Conservation (phyloP, 495 filamentous ascomycete genomes). For the Talaromyces adpressus region DNA sequence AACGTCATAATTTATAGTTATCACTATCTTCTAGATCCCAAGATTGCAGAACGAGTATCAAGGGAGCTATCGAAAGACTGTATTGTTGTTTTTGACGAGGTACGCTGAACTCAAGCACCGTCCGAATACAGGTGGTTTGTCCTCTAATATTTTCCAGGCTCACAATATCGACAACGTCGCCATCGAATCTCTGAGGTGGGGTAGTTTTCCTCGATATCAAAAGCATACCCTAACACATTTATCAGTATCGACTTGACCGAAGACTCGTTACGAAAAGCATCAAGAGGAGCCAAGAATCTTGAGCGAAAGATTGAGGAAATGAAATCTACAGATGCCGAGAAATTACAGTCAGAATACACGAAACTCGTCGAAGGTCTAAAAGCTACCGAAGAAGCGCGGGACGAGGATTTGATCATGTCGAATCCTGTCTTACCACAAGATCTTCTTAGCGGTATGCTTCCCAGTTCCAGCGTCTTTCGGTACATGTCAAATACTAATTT, state of each 20-base stretch:
- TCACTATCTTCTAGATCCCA: constrained; percentile 95
- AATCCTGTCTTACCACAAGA: constrained; percentile 56
- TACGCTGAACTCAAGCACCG: constrained; percentile 80
- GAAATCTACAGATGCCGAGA: constrained; percentile 84
- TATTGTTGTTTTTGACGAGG: constrained; percentile 96
- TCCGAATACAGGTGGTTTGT: constrained; percentile 85
- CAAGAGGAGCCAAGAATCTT: constrained; percentile 80
- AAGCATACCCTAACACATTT: neutral
- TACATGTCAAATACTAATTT: neutral
- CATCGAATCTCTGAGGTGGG: constrained; percentile 63
- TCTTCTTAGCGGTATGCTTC: constrained; percentile 16
- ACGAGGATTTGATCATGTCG: constrained; percentile 94
- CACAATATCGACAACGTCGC: constrained; percentile 99
- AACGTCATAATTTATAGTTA: constrained; percentile 99
- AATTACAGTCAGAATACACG: constrained; percentile 89
- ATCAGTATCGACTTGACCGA: constrained; percentile 93
- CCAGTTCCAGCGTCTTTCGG: neutral
- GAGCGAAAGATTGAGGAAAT: constrained; percentile 88
- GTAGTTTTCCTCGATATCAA: too few species aligned
- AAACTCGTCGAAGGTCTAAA: constrained; percentile 92
- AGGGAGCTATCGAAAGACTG: constrained; percentile 96
- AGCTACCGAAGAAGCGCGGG: constrained; percentile 76
- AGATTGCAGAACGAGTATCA: constrained; percentile 95
- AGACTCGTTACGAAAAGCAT: constrained; percentile 83
- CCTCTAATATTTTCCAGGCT: constrained; percentile 99